Conservation (phyloP, 805 yeast species). For the Wickerhamiella sorbophila region DNA sequence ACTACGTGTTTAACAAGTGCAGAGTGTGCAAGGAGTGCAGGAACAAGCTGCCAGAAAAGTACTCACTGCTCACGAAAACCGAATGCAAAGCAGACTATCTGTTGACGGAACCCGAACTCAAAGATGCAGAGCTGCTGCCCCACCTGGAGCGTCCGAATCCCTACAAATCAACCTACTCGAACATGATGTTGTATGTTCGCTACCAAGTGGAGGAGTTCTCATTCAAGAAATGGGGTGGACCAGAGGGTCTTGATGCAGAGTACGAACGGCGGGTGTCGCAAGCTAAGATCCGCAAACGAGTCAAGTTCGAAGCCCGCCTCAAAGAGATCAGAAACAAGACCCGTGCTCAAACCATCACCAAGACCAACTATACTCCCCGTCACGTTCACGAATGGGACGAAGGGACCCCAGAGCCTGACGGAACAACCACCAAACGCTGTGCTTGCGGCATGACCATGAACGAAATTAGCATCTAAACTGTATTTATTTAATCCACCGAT, state of each 20-base stretch:
- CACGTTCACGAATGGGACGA: conserved; percentile 66
- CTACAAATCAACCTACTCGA: conserved; percentile 70
- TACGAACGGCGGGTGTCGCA: conserved; percentile 72
- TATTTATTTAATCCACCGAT: background rate
- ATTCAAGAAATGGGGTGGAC: conserved; percentile 86
- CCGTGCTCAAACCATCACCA: conserved; percentile 78
- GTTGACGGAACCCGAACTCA: conserved; percentile 82
- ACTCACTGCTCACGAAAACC: conserved; percentile 81
- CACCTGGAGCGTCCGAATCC: conserved; percentile 88
- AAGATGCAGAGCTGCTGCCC: conserved; percentile 51
- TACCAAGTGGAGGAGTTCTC: conserved; percentile 91
- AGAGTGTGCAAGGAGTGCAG: conserved; percentile 74
- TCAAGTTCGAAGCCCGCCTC: conserved; percentile 61
- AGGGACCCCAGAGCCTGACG: conserved; percentile 11
- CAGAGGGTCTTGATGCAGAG: conserved; percentile 79
- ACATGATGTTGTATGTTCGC: conserved; percentile 85
- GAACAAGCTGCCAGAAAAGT: conserved; percentile 66
- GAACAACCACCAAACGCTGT: conserved; percentile 11
- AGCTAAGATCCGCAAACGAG: conserved; percentile 59
- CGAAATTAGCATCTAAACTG: conserved; percentile 9
- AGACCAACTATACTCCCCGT: conserved; percentile 36
- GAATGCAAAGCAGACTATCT: conserved; percentile 89
- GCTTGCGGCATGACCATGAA: conserved; percentile 16
- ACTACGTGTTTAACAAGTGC: conserved; percentile 44
- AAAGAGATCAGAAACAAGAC: conserved; percentile 82